phyloP scores from a whole-genome alignment of 1,284 basidiomycete species.

The Microbotryum intermedium region DNA sequence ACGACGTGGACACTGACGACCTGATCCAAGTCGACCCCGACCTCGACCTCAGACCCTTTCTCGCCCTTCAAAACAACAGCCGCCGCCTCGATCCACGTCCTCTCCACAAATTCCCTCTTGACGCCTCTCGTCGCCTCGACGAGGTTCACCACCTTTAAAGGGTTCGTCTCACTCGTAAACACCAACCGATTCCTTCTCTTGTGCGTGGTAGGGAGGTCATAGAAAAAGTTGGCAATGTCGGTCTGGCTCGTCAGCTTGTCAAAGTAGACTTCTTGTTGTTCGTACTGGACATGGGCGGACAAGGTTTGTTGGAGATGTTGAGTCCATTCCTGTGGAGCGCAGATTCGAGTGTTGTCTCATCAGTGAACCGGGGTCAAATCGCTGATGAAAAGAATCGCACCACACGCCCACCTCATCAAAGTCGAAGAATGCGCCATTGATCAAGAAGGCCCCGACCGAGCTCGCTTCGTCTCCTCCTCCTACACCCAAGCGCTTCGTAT shows the following conservation, averaged over 20 bases:
- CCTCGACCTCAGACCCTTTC: conserved; percentile 40
- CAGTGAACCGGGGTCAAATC: neutral
- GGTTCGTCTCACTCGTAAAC: conserved; percentile 47
- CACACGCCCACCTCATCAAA: conserved; percentile 56
- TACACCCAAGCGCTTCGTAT: conserved; percentile 21
- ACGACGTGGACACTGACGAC: conserved; percentile 56
- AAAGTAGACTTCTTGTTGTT: conserved; percentile 51
- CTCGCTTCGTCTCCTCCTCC: neutral
- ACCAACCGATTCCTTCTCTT: conserved; percentile 63
- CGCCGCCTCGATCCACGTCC: conserved; percentile 32
- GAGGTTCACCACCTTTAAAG: conserved; percentile 50
- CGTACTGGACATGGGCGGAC: conserved; percentile 4
- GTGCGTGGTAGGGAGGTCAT: conserved; percentile 68
- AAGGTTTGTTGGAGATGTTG: conserved; percentile 21
- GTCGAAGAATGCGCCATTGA: conserved; percentile 75
- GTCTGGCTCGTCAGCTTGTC: conserved; percentile 52
- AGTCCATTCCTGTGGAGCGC: conserved; percentile 49
- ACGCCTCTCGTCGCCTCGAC: conserved; percentile 45
- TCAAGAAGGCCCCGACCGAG: conserved; percentile 49
- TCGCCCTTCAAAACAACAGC: neutral
- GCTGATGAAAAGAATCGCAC: neutral
- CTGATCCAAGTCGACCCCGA: conserved; percentile 18
- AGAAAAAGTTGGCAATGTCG: conserved; percentile 69
- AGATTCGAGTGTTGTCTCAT: conserved; percentile 1
- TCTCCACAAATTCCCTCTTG: conserved; percentile 41